Evolutionary conservation across 495 filamentous ascomycete genomes (phyloP), one percentile per base, ranked within the genome.

Genomic region (Corynascus novoguineensis): DNA sequence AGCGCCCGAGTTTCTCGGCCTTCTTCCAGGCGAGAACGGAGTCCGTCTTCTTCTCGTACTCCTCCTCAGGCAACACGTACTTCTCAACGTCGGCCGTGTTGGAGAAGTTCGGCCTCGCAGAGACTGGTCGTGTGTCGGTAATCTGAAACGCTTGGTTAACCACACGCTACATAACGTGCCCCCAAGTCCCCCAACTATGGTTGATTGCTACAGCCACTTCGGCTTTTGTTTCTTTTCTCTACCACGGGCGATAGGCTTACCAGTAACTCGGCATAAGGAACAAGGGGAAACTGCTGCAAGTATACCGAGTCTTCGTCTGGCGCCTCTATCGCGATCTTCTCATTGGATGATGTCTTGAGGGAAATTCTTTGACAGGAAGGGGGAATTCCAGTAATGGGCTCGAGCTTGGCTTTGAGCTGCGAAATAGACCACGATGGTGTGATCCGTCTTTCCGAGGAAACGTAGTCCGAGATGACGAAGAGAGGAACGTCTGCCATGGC

Each of bases 1-100:
- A 98, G 28, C 93, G 90, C 35, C 93, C 93, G 22, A 98, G 80
- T 64, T 95, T 89, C 63, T 96, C 84, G 21, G 83, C 79, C 72
- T 87, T 89, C 76, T 98, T 98, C 89, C 89, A 97, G 10, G 90
- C 88, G 38, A 96, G 79, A 15, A 98, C 93, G 24, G 86, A 91
- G 73, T 95, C 87, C 25, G 83, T 74, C 54, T 89, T 89, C 53
- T 82, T 81, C 64, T 88, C 88, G 75, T 98, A 98, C 54, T 89
- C 84, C 19, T 86, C 81, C 28, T 78, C 73, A 19, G 91, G 89
- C 71, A 98, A 83, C 56, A 83, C 81, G 66, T 90, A 97, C 70
- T 97, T 97, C 22, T 87, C 82, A 12, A 96, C 88, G 1, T 83
- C 81, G 25, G 87, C 89, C 24, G 84, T 75, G 65, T 91, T 90